A percentile compares a stretch with the other conserved stretches of the same genome.
Conservation (phyloP, 2,329 filamentous ascomycete species). For the Penicillium sumatraense region DNA sequence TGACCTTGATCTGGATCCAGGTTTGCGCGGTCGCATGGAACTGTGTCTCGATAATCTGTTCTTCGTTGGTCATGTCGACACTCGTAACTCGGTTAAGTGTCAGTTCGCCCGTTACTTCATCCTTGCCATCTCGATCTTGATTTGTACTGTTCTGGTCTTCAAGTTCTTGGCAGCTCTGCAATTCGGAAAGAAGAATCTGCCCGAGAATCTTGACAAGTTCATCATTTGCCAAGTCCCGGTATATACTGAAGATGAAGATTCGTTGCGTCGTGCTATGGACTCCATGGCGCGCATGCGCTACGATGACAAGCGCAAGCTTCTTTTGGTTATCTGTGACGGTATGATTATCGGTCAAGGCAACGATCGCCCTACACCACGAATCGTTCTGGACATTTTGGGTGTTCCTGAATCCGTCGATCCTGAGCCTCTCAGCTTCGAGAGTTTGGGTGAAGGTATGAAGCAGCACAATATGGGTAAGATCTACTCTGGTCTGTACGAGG, state of each 20-base stretch:
- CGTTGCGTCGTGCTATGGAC: slow-evolving; percentile 93
- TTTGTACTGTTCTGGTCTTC: slow-evolving; percentile 84
- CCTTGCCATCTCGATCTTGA: slow-evolving; percentile 78
- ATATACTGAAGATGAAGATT: slow-evolving; percentile 98
- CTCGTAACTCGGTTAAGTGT: slow-evolving; percentile 82
- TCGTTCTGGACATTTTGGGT: slow-evolving; percentile 94
- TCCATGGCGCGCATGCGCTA: slow-evolving; percentile 95
- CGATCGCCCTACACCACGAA: slow-evolving; percentile 94
- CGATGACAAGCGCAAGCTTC: slow-evolving; percentile 93
- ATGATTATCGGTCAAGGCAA: slow-evolving; percentile 96
- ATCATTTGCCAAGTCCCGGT: slow-evolving; percentile 97
- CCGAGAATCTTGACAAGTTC: slow-evolving; percentile 97
- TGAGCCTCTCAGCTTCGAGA: slow-evolving; percentile 94
- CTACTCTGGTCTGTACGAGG: slow-evolving; percentile 96
- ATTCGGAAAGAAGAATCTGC: slow-evolving; percentile 86
- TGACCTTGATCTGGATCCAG: slow-evolving; percentile 63
- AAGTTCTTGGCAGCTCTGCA: slow-evolving; percentile 97
- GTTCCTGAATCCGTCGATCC: slow-evolving; percentile 93
- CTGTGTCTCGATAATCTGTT: slow-evolving; percentile 92
- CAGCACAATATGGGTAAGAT: slow-evolving; percentile 99
- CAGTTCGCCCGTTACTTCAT: slow-evolving; percentile 89
- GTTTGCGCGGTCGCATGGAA: slow-evolving; percentile 69
- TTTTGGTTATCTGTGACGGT: slow-evolving; percentile 95
- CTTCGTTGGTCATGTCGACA: slow-evolving; percentile 90
- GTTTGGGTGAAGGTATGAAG: slow-evolving; percentile 91